These are phyloP conservation scores for Termitomyces sp. DNA, from an alignment of 768 basidiomycete species.

Conservation along the genomic window DNA sequence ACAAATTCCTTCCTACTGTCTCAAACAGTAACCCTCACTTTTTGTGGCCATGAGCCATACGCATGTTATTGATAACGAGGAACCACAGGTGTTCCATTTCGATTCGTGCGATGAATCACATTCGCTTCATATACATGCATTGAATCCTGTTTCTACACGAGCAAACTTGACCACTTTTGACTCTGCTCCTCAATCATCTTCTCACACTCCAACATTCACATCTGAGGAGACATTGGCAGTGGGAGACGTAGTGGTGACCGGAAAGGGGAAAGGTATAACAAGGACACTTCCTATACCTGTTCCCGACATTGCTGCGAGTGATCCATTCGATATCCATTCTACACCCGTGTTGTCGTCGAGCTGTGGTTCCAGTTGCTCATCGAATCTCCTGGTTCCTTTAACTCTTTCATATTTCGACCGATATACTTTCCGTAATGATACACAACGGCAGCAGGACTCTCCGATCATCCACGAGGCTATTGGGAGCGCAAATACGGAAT, in stretches of 20 bases:
- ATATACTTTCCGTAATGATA: conserved; percentile 1
- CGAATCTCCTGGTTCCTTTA: conserved; percentile 21
- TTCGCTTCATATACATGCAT: conserved; percentile 2
- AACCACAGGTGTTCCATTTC: conserved; percentile 41
- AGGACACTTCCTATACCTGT: conserved; percentile 46
- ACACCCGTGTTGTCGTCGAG: conserved; percentile 17
- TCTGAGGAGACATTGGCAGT: conserved; percentile 20
- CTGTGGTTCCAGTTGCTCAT: conserved; percentile 17
- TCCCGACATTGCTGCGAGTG: conserved; percentile 27
- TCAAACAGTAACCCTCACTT: not conserved
- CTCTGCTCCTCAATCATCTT: conserved; percentile 18
- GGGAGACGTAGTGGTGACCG: conserved; percentile 15
- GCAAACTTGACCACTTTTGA: not conserved
- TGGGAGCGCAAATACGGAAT: conserved; percentile 3
- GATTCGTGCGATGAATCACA: conserved; percentile 36
- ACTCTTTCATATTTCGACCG: conserved; percentile 17
- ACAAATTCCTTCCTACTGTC: conserved; percentile 10
- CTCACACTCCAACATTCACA: conserved; percentile 23
- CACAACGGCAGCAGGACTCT: conserved; percentile 12
- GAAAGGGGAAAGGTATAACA: conserved; percentile 54
- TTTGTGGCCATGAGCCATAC: conserved; percentile 24
- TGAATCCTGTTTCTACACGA: conserved; percentile 8
- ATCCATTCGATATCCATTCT: conserved; percentile 33
- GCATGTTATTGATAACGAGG: conserved; percentile 51
- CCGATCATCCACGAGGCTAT: conserved; percentile 8